phyloP scores from a whole-genome alignment of 2,329 filamentous ascomycete genomes.

The Aspergillus pseudoviridinutans region DNA sequence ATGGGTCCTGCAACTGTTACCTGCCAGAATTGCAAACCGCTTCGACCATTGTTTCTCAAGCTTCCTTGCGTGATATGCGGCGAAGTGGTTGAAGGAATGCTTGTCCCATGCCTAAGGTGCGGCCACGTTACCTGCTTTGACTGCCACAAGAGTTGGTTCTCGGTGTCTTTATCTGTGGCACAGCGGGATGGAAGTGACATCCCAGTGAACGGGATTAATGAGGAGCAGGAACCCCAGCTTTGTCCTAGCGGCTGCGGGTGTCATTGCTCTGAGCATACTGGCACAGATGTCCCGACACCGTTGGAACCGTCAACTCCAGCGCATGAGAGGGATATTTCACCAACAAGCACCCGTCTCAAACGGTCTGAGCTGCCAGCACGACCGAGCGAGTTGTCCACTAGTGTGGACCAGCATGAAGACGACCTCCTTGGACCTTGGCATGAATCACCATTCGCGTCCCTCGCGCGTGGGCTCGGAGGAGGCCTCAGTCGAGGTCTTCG shows the following conservation, averaged over 20 bases:
- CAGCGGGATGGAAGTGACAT: slow-evolving; percentile 10
- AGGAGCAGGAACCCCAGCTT: slow-evolving; percentile 20
- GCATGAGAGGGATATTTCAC: slow-evolving; percentile 16
- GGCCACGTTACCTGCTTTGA: slow-evolving; percentile 46
- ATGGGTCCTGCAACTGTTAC: slow-evolving; percentile 14
- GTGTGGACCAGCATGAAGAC: slow-evolving; percentile 27
- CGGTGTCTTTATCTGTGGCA: slow-evolving; percentile 7
- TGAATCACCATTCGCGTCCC: slow-evolving; percentile 36
- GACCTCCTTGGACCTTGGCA: slow-evolving; percentile 33
- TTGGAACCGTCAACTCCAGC: slow-evolving; percentile 17
- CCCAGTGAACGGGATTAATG: slow-evolving; percentile 7
- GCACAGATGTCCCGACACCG: slow-evolving; percentile 31
- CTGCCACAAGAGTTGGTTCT: slow-evolving; percentile 44
- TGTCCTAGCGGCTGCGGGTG: slow-evolving; percentile 49
- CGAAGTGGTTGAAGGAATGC: slow-evolving; percentile 41
- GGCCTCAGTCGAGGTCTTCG: slow-evolving; percentile 40
- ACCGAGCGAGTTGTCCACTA: slow-evolving; percentile 10
- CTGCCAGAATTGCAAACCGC: slow-evolving; percentile 36
- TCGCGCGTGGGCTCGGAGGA: slow-evolving; percentile 40
- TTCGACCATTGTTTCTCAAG: slow-evolving; percentile 29
- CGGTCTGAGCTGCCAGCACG: slow-evolving; percentile 10
- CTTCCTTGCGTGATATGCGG: slow-evolving; percentile 44
- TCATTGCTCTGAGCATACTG: slow-evolving; percentile 38
- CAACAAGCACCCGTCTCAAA: slow-evolving; percentile 14
- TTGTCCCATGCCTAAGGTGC: slow-evolving; percentile 45